Evolutionary conservation across 306 rosid genomes (phyloP).

Genomic region (Cicer yamashitae): DNA sequence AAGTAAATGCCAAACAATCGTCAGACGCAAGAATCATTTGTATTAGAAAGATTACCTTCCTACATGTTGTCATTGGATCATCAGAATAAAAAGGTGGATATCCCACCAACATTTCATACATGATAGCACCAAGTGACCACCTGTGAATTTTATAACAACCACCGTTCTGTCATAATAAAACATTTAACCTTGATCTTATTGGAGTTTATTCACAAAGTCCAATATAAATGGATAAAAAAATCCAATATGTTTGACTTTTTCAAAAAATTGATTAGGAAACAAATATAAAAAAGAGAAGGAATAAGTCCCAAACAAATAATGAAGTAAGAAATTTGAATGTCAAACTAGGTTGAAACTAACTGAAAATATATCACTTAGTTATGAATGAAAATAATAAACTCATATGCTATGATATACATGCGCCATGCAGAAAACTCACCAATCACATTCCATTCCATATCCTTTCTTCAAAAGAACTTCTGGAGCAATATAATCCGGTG

Average conservation of each 20-base stretch:
- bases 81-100: slow-evolving; percentile 99
- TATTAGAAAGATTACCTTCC: slow-evolving; percentile 69
- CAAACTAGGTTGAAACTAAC: slow-evolving; percentile 25
- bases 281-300: background rate
- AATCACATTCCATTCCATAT: slow-evolving; percentile 97
- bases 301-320: background rate
- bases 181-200: slow-evolving; percentile 11
- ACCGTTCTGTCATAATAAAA: slow-evolving; percentile 35
- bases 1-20: slow-evolving; percentile 7
- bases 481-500: slow-evolving; percentile 99
- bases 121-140: slow-evolving; percentile 99
- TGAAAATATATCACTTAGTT: slow-evolving; percentile 34
- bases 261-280: slow-evolving; percentile 8
- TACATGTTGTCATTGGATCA: slow-evolving; percentile 97
- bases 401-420: slow-evolving; percentile 8
- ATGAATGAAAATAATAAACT: slow-evolving; percentile 38
- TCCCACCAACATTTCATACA: slow-evolving; percentile 98
- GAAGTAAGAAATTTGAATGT: slow-evolving; percentile 20
- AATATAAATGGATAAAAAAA: slow-evolving; percentile 27
- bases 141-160: slow-evolving; percentile 53
- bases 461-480: slow-evolving; percentile 99
- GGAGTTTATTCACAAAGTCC: slow-evolving; percentile 15
- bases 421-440: slow-evolving; percentile 61
- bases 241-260: slow-evolving; percentile 6
- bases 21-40: slow-evolving; percentile 26